Base-by-base conservation (phyloP, 2,329 filamentous ascomycete genomes). In the Clonostachys sp. region DNA sequence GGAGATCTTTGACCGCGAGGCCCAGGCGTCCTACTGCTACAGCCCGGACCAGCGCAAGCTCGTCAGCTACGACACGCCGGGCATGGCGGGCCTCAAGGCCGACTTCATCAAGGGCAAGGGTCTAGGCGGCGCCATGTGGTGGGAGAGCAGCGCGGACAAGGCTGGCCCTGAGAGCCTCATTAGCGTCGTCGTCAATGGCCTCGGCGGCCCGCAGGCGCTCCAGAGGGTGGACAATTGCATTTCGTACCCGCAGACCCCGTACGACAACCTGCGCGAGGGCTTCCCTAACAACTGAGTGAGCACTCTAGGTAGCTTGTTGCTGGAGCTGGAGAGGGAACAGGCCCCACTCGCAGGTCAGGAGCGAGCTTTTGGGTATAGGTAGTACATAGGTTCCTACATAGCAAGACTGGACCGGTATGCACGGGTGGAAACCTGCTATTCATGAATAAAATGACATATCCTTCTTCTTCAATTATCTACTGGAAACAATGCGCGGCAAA, bases 101-200 rank as follows among this genome's bases (percentile, higher is more conserved):
- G 70, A 79, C 12, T 96, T 83, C 62, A 80, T 96, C 60, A 78
- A 74, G 59, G 63, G 78, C 17, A 71, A 77, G 41, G 74, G 80
- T 0, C 76, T 96, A 0, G 91, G 91, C 2, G 92, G 92, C 16
- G 89, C 80, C n/a, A 96, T 97, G 91, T 97, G 90, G 90, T 96
- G 91, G 91, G 91, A 96, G 70, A 89, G 83, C 57, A 92, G 86
- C 58, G 84, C 81, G 1, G 92, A 96, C 63, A 84, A 83, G 60
- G 61, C 66, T 4, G 83, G 82, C 0, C 71, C 75, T 0, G 66
- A 76, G 46, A 92, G 88, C 56, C 62, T 96, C 60, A 90, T 91
- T 47, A 70, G 65, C 7, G 83, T 77, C 13, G 82, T 85, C 14
- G 80, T 87, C 2, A 71, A 78, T 34, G 69, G 65, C 0, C 64